phyloP scores from a whole-genome alignment of 768 basidiomycete genomes.

The Boletus edulis region DNA sequence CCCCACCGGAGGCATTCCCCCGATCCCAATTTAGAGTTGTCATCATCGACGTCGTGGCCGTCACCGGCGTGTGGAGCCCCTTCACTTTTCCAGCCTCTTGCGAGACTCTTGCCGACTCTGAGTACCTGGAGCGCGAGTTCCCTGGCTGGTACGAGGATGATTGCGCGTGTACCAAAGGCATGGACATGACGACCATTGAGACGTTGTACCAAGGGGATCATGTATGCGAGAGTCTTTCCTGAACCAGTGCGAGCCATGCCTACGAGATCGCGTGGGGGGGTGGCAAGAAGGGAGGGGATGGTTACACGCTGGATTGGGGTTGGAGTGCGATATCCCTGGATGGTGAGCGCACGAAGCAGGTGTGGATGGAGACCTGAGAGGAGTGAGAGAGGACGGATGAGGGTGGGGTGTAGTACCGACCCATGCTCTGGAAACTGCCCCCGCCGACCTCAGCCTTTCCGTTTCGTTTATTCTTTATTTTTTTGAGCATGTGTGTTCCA shows the following conservation, averaged over 20 bases:
- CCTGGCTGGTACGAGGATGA: conserved; percentile 89
- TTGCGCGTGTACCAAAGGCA: conserved; percentile 78
- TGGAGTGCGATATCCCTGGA: conserved; percentile 93
- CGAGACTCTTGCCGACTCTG: conserved; percentile 93
- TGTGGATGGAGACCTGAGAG: conserved; percentile 74
- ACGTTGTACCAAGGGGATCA: conserved; percentile 87
- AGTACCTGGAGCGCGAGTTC: conserved; percentile 93
- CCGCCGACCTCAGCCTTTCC: conserved; percentile 81
- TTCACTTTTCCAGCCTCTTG: conserved; percentile 69
- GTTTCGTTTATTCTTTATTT: conserved; percentile 70
- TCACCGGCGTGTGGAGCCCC: conserved; percentile 75
- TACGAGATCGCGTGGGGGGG: conserved; percentile 88
- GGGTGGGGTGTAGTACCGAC: conserved; percentile 40
- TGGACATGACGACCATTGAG: conserved; percentile 79
- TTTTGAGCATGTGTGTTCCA: conserved; percentile 76
- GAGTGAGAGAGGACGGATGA: not conserved
- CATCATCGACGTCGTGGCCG: conserved; percentile 45
- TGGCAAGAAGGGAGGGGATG: conserved; percentile 80
- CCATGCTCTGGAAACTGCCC: conserved; percentile 96
- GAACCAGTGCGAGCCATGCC: conserved; percentile 99
- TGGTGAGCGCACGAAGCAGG: conserved; percentile 77
- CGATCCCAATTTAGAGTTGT: conserved; percentile 45
- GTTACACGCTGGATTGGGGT: conserved; percentile 94
- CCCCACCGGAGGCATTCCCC: conserved; percentile 81
- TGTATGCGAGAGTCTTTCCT: conserved; percentile 95